A percentile compares a stretch with the other conserved stretches of the same genome.
phyloP scores from a whole-genome alignment of 1,139 yeast species.

The Tardiomyces depauwii region DNA sequence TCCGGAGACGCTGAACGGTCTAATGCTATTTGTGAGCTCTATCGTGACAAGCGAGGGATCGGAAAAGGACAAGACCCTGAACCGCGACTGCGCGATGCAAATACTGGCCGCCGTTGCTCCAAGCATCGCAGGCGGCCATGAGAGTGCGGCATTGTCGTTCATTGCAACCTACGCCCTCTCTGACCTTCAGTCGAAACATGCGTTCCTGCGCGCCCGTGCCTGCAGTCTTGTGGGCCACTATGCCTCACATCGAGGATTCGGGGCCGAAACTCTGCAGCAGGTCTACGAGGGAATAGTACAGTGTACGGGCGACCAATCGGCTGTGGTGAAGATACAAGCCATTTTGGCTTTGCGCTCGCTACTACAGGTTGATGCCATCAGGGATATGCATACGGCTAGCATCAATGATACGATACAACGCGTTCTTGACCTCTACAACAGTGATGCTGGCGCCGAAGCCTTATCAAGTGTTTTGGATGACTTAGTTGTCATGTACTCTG shows the following conservation, averaged over 20 bases:
- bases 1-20: neutral
- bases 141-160: neutral
- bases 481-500: neutral
- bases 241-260: neutral
- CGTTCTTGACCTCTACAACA: neutral
- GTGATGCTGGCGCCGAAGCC: neutral
- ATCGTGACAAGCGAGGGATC: neutral
- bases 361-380: neutral
- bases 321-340: neutral
- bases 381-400: neutral
- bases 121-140: neutral
- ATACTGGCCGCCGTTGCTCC: neutral
- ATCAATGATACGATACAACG: neutral
- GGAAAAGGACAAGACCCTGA: neutral
- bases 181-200: neutral
- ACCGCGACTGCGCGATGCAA: neutral
- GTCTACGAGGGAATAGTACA: neutral
- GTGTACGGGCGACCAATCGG: neutral
- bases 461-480: neutral
- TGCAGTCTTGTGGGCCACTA: neutral
- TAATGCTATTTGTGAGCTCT: neutral
- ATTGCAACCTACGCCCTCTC: neutral
- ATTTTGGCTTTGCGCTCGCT: neutral
- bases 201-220: neutral
- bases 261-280: neutral